phyloP scores from a whole-genome alignment of 129 eudicot species.

The Ambrosia artemisiifolia region DNA sequence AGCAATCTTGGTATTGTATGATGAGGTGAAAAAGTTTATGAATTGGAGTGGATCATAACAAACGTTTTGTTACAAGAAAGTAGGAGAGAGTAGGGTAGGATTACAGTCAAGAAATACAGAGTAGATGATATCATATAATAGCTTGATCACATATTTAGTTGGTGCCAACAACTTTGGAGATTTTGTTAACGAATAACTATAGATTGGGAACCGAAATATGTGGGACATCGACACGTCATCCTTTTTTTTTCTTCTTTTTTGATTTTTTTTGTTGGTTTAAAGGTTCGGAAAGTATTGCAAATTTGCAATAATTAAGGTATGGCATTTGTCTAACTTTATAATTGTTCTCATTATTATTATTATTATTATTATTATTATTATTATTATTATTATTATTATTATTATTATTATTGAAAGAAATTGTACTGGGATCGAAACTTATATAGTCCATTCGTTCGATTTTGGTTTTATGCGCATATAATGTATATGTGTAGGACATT shows the following conservation, averaged over 20 bases:
- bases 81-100: slow-evolving; percentile 35
- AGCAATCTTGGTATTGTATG: slow-evolving; percentile 89
- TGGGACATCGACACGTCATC: background rate
- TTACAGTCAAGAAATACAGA: slow-evolving; percentile 12
- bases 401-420: too few relatives aligned
- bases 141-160: slow-evolving; percentile 17
- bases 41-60: slow-evolving; percentile 57
- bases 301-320: background rate
- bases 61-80: background rate
- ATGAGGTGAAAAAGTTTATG: slow-evolving; percentile 90
- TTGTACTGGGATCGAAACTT: background rate
- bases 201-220: slow-evolving; percentile 10
- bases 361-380: too few relatives aligned
- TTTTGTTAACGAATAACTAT: slow-evolving; percentile 24
- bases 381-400: too few relatives aligned
- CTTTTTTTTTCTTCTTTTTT: background rate
- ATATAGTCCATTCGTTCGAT: too few relatives aligned
- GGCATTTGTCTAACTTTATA: slow-evolving; percentile 11
- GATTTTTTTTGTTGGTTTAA: background rate
- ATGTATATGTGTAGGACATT: too few relatives aligned
- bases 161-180: slow-evolving; percentile 8
- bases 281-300: background rate
- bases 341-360: background rate
- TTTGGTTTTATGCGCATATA: too few relatives aligned
- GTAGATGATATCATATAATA: slow-evolving; percentile 21